Evolutionary conservation across 768 basidiomycete genomes (phyloP), one percentile per base, ranked within the genome.

Genomic region (Collybia sp.): DNA sequence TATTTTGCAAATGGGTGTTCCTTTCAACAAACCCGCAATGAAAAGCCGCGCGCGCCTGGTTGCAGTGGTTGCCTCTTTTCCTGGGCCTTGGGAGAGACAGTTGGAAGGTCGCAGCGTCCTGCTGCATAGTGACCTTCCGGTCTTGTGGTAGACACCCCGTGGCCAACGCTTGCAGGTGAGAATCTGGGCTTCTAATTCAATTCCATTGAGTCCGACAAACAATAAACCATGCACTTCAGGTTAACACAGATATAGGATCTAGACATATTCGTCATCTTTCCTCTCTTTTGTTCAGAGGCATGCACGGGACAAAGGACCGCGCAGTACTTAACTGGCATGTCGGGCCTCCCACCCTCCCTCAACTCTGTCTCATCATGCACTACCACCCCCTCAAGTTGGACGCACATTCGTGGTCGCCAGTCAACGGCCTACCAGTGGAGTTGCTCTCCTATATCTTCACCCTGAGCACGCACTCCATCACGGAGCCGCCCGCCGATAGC

Each of bases 401-500:
- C 17, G 2, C 13, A 9, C 18, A 34, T 46, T 53, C 30, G 25
- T 25, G 25, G 17, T 13, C 64, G 12, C 66, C 70, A 2, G 69
- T 79, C 44, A 54, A 65, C 52, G 59, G 50, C 17, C 72, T 83
- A 18, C 81, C 82, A 6, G 69, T 74, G 30, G 80, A 83, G 60
- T 68, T 82, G 5, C 67, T 83, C 20, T 72, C 80, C 0, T 70
- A 76, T 43, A 75, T 84, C 47, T 81, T 84, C 54, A 51, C 61
- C 12, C 64, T 82, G 40, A 71, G 66, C n/a, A 67, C 68, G 1
- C 71, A 73, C 46, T 54, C 61, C 30, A 37, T 52, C 10, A 36
- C 46, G 11, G 46, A 58, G 34, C 15, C 42, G 30, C 49, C 54
- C 12, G 55, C 48, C 30, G 58, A 58, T 6, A 53, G 56, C 12